Base-by-base conservation (phyloP, 2,329 filamentous ascomycete species). In the Leptographium flavum region DNA sequence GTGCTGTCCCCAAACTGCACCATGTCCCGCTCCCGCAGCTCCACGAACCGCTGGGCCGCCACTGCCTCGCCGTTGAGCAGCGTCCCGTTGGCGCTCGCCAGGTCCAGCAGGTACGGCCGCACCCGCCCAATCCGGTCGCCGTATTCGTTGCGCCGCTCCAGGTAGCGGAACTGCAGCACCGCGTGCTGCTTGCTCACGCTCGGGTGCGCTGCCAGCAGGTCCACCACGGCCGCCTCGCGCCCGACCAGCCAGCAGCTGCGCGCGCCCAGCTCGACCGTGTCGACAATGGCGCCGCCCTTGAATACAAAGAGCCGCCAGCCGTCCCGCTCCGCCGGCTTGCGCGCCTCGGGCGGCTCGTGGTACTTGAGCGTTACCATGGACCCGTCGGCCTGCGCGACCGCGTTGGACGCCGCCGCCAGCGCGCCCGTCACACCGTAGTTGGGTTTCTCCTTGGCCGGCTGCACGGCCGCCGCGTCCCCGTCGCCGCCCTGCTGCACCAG, bases 151-250 rank as follows among this genome's bases (percentile, higher is more conserved):
- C 76, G 76, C 63, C 82, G 87, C 56, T 87, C 83, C 19, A 83
- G 76, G 58, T 87, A 81, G 32, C 92, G 79, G 57, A 98, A 98
- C 60, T 98, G 92, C 37, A 98, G 74, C 9, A 88, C 92, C 1
- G 90, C 90, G 61, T 98, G 92, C 63, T 98, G 92, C 62, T 93
- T 93, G 60, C 87, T 94, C 56, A 87, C 79, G 61, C 87, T 95
- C 1, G 88, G 87, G 58, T 98, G 90, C 57, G 94, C 87, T 8
- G 93, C 76, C 2, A 77, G 68, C 47, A 94, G 69, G 59, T 98
- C 92, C 2, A 85, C 87, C 4, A 98, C 81, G 5, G 81, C 67
- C 44, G 73, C 62, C 55, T 95, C 88, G 39, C 88, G 73, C 1
- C 92, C 92, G 9, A 95, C 67, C 22, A 98, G 68, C 92, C 92